Evolutionary conservation across 2,329 filamentous ascomycete species (phyloP), one percentile per base, ranked within the genome.

Genomic region (Calonectria honghensis): DNA sequence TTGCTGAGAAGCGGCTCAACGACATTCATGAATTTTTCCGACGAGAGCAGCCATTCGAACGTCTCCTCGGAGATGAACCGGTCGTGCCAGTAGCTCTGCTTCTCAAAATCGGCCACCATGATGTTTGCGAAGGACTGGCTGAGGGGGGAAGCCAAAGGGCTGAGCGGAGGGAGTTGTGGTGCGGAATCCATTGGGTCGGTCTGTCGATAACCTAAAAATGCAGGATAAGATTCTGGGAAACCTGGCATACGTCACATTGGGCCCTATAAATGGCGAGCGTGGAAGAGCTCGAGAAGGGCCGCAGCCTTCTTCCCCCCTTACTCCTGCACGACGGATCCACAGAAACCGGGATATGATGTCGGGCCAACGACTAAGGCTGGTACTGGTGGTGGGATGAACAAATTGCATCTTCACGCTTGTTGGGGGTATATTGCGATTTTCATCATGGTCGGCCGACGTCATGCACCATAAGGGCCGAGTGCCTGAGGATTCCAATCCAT

Each of bases 1-100:
- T 41, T 69, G 10, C 74, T 68, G 5, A 90, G 83, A 45, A 85
- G 75, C 0, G 87, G 87, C 35, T 84, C 80, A 37, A 88, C 69
- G 69, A 88, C 78, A 35, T 79, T 73, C 72, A 88, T 80, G 75
- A 90, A 88, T 16, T 83, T 82, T 0, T 80, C 73, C 0, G 88
- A 89, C 2, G 86, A 74, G 18, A 85, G 75, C 20, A 90, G 84
- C 88, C 88, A 90, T 77, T 90, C 88, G 72, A 89, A 90, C 13
- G 84, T 79, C 7, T 81, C 83, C 77, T 90, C 88, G 18, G 82
- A 82, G 20, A 81, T 72, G 83, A 90, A 90, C 32, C 89, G 86
- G 7, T 85, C 73, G 69, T 84, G 86, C 88, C 88, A 90, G 79
- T 90, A 90, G 74, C 84, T 86, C 77, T 88, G 86, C 51, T 89